Evolutionary conservation across 176 grass and related monocot species (phyloP), one percentile per base, ranked within the genome.

Genomic region (Eremochloa ophiuroides): DNA sequence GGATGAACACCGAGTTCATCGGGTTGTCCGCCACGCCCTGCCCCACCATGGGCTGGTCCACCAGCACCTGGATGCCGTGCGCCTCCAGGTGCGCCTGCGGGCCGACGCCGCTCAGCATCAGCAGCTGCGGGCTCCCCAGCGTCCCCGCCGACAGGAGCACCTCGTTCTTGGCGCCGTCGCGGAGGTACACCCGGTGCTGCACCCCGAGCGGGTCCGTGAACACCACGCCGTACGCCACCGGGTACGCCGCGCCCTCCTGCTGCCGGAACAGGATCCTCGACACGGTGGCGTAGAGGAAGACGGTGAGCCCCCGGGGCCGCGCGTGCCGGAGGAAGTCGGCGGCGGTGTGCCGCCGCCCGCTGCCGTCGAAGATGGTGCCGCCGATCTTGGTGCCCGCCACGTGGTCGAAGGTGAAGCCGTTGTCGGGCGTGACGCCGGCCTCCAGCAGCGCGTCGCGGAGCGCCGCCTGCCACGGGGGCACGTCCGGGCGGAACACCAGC

Each of bases 391-490:
- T 97, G 2, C 91, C 94, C 3, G 86, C 61, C 8, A 94, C 60
- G 77, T 97, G 94, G 82, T 97, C 92, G 78, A 84, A 94, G 5
- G 91, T 97, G 85, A 92, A 97, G 7, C 91, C 91, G 55, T 94
- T 97, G 76, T 80, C 86, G 1, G 94, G 94, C 6, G 73, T 90
- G 18, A 97, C 78, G 13, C 92, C 94, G 63, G 82, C 85, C 76
- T 97, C 89, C 0, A 97, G 85, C 35, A 97, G 89, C 76, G 91
- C 94, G 40, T 94, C 80, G 41, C 82, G 79, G 44, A 97, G 79
- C 75, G 89, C 94, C 0, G 85, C 86, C 76, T 90, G 87, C 94
- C 94, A 97, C 20, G 77, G 79, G 4, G 81, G 85, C 80, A 97
- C 75, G 35, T 76, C 84, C 5, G 94, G 94, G 6, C 85, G 83